Base-by-base conservation (phyloP, 768 basidiomycete species). In the Trametes cubensis region DNA sequence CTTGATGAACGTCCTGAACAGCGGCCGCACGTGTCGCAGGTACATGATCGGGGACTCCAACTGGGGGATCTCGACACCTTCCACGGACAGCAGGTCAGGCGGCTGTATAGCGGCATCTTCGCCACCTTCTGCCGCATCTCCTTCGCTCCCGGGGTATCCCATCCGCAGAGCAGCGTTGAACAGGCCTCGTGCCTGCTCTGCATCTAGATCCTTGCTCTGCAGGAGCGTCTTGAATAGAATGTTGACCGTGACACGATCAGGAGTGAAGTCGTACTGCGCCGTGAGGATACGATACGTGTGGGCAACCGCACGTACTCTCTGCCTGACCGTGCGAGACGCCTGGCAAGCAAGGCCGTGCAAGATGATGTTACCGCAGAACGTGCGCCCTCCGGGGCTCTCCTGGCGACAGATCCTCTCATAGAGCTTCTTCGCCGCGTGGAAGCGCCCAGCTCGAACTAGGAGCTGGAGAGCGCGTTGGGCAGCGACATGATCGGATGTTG, bases 1-100 rank as follows among this genome's bases (percentile, higher is more conserved):
- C 67, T 81, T 85, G 68, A 89, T 83, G 73, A 92, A 86, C 83
- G 85, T 85, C 76, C 80, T 87, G 72, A 87, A 87, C 72, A 92
- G 68, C 44, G 90, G 90, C 60, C 78, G 76, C n/a, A 85, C 78
- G 69, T 91, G 88, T 58, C 75, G 78, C 59, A 78, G 75, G 56
- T 85, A 88, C 3, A 81, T 83, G 57, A 87, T 76, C 21, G 75
- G 73, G 42, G 76, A 57, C n/a, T 75, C 61, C 20, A 83, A 70
- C 41, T 72, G 71, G 11, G 80, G 75, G n/a, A 81, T 45, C n/a
- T 69, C 55, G 18, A 80, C 47, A 3, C 57, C 58, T 39, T 39
- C 21, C 8, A 60, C 15, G 13, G 18, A 2, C 13, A 41, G 30
- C 18, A 23, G 30, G 8, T 8, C 28, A 11, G 28, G 10, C 6